Evolutionary conservation across 1,284 basidiomycete genomes (phyloP).

Genomic region (Cryptococcus hybrid): DNA sequence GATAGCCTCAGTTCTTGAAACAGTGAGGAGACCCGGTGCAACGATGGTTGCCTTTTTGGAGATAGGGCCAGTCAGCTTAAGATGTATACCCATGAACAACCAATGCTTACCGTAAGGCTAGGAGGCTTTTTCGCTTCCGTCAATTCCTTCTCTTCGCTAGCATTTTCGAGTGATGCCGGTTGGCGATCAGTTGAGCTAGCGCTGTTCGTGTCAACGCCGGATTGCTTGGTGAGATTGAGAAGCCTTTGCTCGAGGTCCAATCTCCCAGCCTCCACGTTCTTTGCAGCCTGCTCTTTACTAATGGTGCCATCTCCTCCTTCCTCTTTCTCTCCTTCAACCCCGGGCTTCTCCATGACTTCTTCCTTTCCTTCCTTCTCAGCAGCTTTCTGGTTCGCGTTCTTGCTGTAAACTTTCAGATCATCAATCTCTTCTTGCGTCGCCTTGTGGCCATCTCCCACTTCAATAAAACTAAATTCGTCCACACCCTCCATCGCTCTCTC

Average conservation of each 20-base stretch:
- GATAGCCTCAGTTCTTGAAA: slow-evolving; percentile 50
- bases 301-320: slow-evolving; percentile 7
- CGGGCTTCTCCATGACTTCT: slow-evolving; percentile 5
- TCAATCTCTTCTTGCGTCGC: slow-evolving; percentile 39
- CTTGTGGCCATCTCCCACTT: slow-evolving; percentile 45
- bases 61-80: not conserved
- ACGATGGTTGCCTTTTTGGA: slow-evolving; percentile 48
- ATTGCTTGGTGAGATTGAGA: slow-evolving; percentile 22
- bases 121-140: slow-evolving; percentile 35
- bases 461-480: slow-evolving; percentile 54
- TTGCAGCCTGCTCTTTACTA: slow-evolving; percentile 13
- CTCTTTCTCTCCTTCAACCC: slow-evolving; percentile 8
- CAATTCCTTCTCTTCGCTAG: slow-evolving; percentile 25
- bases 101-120: slow-evolving; percentile 42
- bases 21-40: slow-evolving; percentile 53
- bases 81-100: not conserved
- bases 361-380: slow-evolving; percentile 12
- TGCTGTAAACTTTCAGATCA: slow-evolving; percentile 31
- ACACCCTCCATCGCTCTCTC: slow-evolving; percentile 56
- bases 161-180: slow-evolving; percentile 20
- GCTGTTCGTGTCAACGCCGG: slow-evolving; percentile 12
- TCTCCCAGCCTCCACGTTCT: slow-evolving; percentile 19
- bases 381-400: slow-evolving; percentile 9
- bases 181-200: not conserved
- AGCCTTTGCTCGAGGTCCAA: slow-evolving; percentile 27